Evolutionary conservation across 2,329 filamentous ascomycete genomes (phyloP).

Genomic region (Aspergillus melleus): DNA sequence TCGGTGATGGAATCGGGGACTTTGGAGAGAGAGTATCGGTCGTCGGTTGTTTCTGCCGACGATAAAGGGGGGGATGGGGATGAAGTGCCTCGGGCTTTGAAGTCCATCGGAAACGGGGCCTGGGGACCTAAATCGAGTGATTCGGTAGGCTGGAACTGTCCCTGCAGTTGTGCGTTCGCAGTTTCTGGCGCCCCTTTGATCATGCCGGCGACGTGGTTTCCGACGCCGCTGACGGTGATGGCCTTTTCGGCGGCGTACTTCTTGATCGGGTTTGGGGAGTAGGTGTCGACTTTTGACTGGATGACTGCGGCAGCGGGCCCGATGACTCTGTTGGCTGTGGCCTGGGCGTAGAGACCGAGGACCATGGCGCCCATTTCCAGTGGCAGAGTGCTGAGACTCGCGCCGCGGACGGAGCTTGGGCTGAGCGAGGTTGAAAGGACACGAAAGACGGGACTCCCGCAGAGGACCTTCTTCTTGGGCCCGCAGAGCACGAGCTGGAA

Average conservation of each 20-base stretch:
- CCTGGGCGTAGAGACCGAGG: conserved; percentile 44
- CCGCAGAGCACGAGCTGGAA: conserved; percentile 66
- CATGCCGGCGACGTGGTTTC: conserved; percentile 28
- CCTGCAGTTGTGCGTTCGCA: background rate
- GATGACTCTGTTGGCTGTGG: conserved; percentile 27
- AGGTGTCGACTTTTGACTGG: conserved; percentile 26
- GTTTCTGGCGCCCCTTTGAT: conserved; percentile 15
- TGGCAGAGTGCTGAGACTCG: conserved; percentile 64
- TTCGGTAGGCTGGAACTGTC: background rate
- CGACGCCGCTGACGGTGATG: conserved; percentile 32
- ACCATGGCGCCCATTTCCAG: conserved; percentile 60
- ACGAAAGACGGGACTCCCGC: conserved; percentile 66
- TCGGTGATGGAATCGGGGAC: conserved; percentile 55
- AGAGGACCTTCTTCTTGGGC: conserved; percentile 59
- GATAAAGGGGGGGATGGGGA: conserved; percentile 43
- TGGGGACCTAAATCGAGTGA: conserved; percentile 31
- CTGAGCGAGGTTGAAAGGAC: conserved; percentile 66
- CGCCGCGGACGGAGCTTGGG: conserved; percentile 62
- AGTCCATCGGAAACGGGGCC: conserved; percentile 32
- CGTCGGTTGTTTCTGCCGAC: conserved; percentile 44
- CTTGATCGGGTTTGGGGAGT: conserved; percentile 30
- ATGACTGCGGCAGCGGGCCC: conserved; percentile 26
- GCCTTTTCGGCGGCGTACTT: conserved; percentile 34
- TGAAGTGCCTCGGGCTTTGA: conserved; percentile 30
- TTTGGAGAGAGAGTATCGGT: conserved; percentile 55